These are phyloP conservation scores for Isatis tinctoria DNA, from an alignment of 345 rosid species.

Conservation along the genomic window DNA sequence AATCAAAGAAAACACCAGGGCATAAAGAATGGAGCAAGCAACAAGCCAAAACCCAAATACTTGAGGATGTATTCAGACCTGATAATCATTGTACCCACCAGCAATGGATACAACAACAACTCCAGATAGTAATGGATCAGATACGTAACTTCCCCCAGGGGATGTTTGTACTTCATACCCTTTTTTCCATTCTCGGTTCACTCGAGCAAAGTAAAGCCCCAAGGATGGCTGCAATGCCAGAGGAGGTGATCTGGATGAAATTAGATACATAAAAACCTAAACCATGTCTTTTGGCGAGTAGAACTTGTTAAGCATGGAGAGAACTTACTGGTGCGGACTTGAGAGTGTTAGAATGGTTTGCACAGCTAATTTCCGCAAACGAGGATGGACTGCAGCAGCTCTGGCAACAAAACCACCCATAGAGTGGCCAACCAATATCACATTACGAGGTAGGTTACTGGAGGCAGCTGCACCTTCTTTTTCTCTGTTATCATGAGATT, in stretches of 20 bases:
- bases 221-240: constrained; percentile 95
- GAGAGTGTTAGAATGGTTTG: constrained; percentile 91
- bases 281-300: constrained; percentile 7
- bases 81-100: constrained; percentile 91
- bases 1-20: constrained; percentile 1
- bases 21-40: constrained; percentile 1
- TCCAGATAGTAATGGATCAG: constrained; percentile 68
- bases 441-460: constrained; percentile 67
- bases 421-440: constrained; percentile 95
- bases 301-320: constrained; percentile 23
- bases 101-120: constrained; percentile 80
- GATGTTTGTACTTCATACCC: constrained; percentile 64
- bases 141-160: constrained; percentile 42
- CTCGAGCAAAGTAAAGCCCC: constrained; percentile 71
- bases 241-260: constrained; percentile 88
- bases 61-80: constrained; percentile 43
- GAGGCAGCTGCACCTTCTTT: constrained; percentile 72
- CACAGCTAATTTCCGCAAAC: constrained; percentile 69
- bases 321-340: constrained; percentile 90
- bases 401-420: constrained; percentile 99
- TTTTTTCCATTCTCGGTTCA: constrained; percentile 81
- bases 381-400: constrained; percentile 89
- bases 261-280: constrained; percentile 26
- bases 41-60: neutral
- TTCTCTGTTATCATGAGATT: constrained; percentile 62